phyloP scores from a whole-genome alignment of 805 yeast genomes.

The Tetrapisispora arboricola region DNA sequence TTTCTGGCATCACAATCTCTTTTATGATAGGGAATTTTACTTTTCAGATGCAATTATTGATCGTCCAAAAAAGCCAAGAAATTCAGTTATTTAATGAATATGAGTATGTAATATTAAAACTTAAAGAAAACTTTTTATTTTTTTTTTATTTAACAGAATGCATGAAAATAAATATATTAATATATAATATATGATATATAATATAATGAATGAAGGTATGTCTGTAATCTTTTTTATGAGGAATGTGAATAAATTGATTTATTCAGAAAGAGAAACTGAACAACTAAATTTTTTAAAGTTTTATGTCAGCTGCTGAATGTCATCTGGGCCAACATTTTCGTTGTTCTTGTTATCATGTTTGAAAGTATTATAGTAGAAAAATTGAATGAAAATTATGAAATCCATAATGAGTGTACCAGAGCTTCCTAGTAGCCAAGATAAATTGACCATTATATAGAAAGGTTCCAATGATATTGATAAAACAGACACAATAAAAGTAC shows the following conservation, averaged over 20 bases:
- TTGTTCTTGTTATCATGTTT: neutral
- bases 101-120: neutral
- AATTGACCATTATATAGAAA: constrained; percentile 66
- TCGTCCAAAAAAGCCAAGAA: neutral
- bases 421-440: constrained; percentile 89
- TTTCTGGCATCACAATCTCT: constrained; percentile 5
- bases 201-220: no score
- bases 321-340: no score
- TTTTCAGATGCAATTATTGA: constrained; percentile 5
- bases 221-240: no score
- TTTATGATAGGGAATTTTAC: constrained; percentile 10
- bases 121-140: no score
- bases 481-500: constrained; percentile 82
- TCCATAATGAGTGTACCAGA: constrained; percentile 80
- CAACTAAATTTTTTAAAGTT: no score
- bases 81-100: neutral
- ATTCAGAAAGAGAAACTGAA: no score
- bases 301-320: neutral
- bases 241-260: no score
- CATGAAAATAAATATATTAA: neutral
- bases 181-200: neutral
- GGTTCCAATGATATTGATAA: constrained; percentile 61
- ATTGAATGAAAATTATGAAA: constrained; percentile 74
- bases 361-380: constrained; percentile 51
- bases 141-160: neutral